phyloP scores from a whole-genome alignment of 768 basidiomycete genomes.

The Harrya chromipes region DNA sequence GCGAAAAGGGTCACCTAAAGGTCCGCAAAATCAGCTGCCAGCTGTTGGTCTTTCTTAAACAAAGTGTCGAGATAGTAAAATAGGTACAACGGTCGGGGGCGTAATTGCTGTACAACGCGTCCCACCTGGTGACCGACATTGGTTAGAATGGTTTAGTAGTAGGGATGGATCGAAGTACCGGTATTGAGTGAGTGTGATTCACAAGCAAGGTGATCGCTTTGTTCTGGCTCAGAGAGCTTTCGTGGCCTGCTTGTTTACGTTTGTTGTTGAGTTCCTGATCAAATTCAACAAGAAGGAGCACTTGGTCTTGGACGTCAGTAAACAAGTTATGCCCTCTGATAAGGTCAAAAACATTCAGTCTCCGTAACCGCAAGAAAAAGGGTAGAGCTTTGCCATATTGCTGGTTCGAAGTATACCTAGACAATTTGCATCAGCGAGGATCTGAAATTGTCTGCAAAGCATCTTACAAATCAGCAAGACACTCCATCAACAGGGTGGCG shows the following conservation, averaged over 20 bases:
- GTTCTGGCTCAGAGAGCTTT: constrained; percentile 47
- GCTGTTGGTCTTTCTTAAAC: constrained; percentile 79
- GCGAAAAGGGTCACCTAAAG: constrained; percentile 90
- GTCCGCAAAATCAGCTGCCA: constrained; percentile 81
- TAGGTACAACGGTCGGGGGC: constrained; percentile 71
- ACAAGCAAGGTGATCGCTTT: constrained; percentile 86
- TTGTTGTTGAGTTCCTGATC: constrained; percentile 81
- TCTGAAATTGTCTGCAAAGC: not conserved
- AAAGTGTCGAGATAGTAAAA: constrained; percentile 93
- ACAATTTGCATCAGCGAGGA: not conserved
- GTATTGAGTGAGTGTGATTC: constrained; percentile 94
- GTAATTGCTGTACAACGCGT: constrained; percentile 85
- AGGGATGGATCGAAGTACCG: constrained; percentile 47
- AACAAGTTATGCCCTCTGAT: constrained; percentile 93
- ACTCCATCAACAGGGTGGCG: constrained; percentile 81
- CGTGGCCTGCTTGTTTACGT: constrained; percentile 41
- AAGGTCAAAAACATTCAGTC: constrained; percentile 90
- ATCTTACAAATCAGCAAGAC: constrained; percentile 82
- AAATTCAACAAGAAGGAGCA: constrained; percentile 88
- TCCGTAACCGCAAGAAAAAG: constrained; percentile 81
- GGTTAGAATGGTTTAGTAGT: not conserved
- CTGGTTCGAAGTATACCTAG: constrained; percentile 78
- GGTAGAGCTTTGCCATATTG: constrained; percentile 95
- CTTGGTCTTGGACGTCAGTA: constrained; percentile 93
- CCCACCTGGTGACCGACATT: constrained; percentile 52